Percentiles rank a stretch among this genome's conserved stretches.
Evolutionary conservation across 2,329 filamentous ascomycete species (phyloP).

Genomic region (Aspergillus udagawae): DNA sequence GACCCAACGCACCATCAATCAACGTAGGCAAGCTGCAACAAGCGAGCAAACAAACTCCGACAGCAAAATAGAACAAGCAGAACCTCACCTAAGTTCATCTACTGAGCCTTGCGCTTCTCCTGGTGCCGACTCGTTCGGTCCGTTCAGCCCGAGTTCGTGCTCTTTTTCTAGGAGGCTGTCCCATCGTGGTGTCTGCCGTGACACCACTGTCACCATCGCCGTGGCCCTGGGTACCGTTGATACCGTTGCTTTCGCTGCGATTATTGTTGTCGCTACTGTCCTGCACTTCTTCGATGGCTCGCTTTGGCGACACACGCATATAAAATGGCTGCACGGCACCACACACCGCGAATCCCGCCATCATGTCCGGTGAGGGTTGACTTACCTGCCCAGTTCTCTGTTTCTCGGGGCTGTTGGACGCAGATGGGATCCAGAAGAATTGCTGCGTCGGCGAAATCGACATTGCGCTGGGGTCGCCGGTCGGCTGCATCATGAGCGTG

Average conservation of each 20-base stretch:
- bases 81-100: not conserved
- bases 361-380: not conserved
- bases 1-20: not conserved
- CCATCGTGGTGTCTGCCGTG: not conserved
- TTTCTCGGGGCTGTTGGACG: not conserved
- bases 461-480: not conserved
- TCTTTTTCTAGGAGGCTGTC: not conserved
- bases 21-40: not conserved
- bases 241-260: not conserved
- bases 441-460: not conserved
- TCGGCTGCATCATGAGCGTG: not conserved
- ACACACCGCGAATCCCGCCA: not conserved
- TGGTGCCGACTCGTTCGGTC: not conserved
- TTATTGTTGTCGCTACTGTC: not conserved
- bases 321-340: not conserved
- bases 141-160: not conserved
- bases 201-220: not conserved
- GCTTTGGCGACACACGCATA: not conserved
- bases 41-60: not conserved
- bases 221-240: not conserved
- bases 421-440: not conserved
- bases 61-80: not conserved
- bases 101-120: not conserved
- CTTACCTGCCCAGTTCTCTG: not conserved
- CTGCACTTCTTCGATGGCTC: not conserved